Evolutionary conservation across 495 filamentous ascomycete species (phyloP), one percentile per base, ranked within the genome.

Genomic region (Lophiotrema nucula): DNA sequence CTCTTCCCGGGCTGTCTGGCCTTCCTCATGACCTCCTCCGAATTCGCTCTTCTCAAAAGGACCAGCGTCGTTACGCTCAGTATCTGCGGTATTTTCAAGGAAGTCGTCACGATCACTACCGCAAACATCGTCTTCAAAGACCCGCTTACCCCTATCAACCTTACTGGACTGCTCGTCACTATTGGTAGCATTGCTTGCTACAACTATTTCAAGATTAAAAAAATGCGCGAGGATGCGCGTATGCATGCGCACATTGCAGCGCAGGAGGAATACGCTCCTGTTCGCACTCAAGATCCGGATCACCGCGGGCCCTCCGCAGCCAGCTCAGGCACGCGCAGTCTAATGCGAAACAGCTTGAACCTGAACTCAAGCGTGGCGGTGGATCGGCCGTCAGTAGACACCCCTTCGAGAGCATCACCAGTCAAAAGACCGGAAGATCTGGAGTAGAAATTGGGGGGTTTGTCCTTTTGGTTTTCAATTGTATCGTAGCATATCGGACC

Each of bases 81-180:
- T 47, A 97, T 99, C 52, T 95, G 91, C 60, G 95, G 95, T 44
- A 99, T 97, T 48, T 97, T 99, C 79, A 99, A 99, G 73, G 95
- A 99, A 74, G 95, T 96, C 11, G 85, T 99, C 48, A 99, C 95
- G 4, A 97, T 99, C 67, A 84, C 83, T 35, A 90, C 90, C 1
- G 95, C 93, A 0, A 88, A 88, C 18, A 70, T 95, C 13, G 83
- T 95, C 4, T 99, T 97, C 75, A 83, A 91, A 63, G 95, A 99
- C 67, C 81, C 80, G 47, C 81, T 99, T 58, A 97, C 93, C 0
- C 79, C 86, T 1, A 83, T 99, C 74, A 99, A 99, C 66, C 71
- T 97, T 0, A 82, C 85, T 3, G 95, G 95, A 3, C 72, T 99
- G 11, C 68, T 91, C n/a, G 82, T 97, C 26, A 99, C 95, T 0